phyloP scores from a whole-genome alignment of 129 eudicot species.

The Arctium lappa region DNA sequence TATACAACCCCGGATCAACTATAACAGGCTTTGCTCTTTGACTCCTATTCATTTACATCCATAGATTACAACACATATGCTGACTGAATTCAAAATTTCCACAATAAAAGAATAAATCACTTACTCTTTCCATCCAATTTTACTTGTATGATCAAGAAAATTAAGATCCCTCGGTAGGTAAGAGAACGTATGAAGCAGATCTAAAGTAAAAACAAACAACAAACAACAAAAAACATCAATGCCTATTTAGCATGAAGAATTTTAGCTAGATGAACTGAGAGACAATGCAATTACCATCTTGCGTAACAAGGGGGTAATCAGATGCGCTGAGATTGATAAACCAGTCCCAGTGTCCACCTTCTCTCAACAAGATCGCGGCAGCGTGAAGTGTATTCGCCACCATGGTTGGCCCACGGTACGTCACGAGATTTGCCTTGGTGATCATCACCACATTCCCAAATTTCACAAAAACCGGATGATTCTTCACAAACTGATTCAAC shows the following conservation, averaged over 20 bases:
- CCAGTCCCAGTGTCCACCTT: slow-evolving; percentile 90
- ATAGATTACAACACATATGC: not conserved
- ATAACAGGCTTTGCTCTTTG: slow-evolving; percentile 81
- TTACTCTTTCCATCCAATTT: slow-evolving; percentile 91
- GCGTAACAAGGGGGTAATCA: slow-evolving; percentile 85
- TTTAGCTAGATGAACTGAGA: not conserved
- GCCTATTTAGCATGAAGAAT: not conserved
- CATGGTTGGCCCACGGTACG: slow-evolving; percentile 94
- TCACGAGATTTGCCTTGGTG: slow-evolving; percentile 74
- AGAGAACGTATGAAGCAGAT: slow-evolving; percentile 77
- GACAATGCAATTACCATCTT: slow-evolving; percentile 50
- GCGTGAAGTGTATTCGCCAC: slow-evolving; percentile 90
- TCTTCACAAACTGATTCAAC: slow-evolving; percentile 41
- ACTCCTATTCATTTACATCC: slow-evolving; percentile 33
- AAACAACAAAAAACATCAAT: not conserved
- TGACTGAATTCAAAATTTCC: not conserved
- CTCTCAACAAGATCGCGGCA: slow-evolving; percentile 64
- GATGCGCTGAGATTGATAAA: slow-evolving; percentile 86
- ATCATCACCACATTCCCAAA: slow-evolving; percentile 80
- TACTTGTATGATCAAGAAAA: slow-evolving; percentile 83
- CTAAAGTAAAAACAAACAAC: slow-evolving; percentile 29
- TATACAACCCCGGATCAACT: slow-evolving; percentile 85
- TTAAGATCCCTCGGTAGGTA: slow-evolving; percentile 80
- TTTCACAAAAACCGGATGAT: slow-evolving; percentile 35
- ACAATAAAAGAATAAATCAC: slow-evolving; percentile 15